A percentile compares a stretch with the other conserved stretches of the same genome.
Conservation (phyloP, 768 basidiomycete genomes). For the Austroboletus eburneus region DNA sequence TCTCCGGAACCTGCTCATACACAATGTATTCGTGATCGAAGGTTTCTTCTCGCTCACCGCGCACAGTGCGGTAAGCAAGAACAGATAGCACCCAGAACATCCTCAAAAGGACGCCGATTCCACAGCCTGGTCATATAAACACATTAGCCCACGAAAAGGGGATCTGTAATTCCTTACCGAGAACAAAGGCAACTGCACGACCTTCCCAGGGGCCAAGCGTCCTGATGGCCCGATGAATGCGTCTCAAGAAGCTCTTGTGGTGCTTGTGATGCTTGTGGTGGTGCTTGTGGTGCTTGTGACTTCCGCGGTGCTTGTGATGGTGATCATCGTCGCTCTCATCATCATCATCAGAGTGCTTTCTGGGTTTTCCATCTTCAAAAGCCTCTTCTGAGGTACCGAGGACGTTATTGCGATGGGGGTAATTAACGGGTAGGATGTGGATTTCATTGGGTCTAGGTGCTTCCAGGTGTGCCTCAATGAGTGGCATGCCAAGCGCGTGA, state of each 20-base stretch:
- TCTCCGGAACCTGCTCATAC: slow-evolving; percentile 46
- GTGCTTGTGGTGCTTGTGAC: slow-evolving; percentile 10
- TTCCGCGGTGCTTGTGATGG: slow-evolving; percentile 2
- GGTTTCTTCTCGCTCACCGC: slow-evolving; percentile 40
- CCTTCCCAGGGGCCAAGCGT: slow-evolving; percentile 81
- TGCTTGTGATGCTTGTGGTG: slow-evolving; percentile 13
- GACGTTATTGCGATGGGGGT: neutral
- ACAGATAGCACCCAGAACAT: slow-evolving; percentile 75
- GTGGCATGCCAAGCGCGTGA: slow-evolving; percentile 50
- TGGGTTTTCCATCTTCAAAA: slow-evolving; percentile 8
- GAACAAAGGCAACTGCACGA: slow-evolving; percentile 75
- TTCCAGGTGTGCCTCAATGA: slow-evolving; percentile 32
- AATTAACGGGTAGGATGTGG: slow-evolving; percentile 28
- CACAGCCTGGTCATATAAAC: slow-evolving; percentile 53
- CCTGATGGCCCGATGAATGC: slow-evolving; percentile 64
- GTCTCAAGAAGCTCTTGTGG: slow-evolving; percentile 47
- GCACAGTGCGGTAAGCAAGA: slow-evolving; percentile 54
- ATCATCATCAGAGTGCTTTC: slow-evolving; percentile 4
- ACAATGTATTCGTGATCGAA: slow-evolving; percentile 39
- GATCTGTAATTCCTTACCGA: slow-evolving; percentile 45
- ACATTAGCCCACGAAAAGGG: neutral
- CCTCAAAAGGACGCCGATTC: slow-evolving; percentile 75
- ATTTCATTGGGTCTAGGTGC: slow-evolving; percentile 17
- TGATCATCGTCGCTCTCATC: slow-evolving; percentile 3
- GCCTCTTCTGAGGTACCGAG: slow-evolving; percentile 4